Percentiles rank a stretch among this genome's conserved stretches.
Evolutionary conservation across 768 basidiomycete species (phyloP).

Genomic region (Aureoboletus auriporus): DNA sequence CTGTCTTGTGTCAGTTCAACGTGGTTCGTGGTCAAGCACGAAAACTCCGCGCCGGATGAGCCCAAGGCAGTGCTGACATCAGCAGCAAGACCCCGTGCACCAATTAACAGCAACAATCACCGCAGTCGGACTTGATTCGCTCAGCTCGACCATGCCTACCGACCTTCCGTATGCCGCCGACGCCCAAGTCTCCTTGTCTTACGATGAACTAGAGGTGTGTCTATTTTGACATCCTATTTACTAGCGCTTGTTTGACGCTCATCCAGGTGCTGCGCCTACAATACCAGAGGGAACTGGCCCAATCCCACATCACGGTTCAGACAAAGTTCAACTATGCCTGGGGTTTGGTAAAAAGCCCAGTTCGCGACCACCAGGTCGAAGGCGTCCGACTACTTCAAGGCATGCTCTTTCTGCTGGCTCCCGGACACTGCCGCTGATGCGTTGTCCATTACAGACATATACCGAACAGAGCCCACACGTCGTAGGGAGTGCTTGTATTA

Average conservation of each 20-base stretch:
- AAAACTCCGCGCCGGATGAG: conserved; percentile 16
- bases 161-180: conserved; percentile 96
- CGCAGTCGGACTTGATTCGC: conserved; percentile 13
- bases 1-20: conserved; percentile 14
- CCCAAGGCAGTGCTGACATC: conserved; percentile 21
- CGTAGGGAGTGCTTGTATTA: conserved; percentile 96
- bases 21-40: conserved; percentile 23
- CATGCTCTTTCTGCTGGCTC: conserved; percentile 23
- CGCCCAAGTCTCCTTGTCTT: conserved; percentile 82
- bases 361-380: conserved; percentile 82
- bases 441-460: conserved; percentile 63
- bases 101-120: background rate
- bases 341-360: conserved; percentile 92
- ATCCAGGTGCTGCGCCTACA: conserved; percentile 77
- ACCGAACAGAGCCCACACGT: conserved; percentile 79
- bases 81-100: conserved; percentile 22
- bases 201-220: conserved; percentile 82
- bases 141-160: conserved; percentile 49
- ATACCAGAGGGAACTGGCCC: conserved; percentile 82
- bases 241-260: background rate
- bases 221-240: background rate
- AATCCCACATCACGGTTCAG: conserved; percentile 85
- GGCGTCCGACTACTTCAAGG: conserved; percentile 92
- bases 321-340: conserved; percentile 98
- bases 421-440: conserved; percentile 3